Conservation (phyloP, 495 filamentous ascomycete species). For the Cenococcum geophilum region DNA sequence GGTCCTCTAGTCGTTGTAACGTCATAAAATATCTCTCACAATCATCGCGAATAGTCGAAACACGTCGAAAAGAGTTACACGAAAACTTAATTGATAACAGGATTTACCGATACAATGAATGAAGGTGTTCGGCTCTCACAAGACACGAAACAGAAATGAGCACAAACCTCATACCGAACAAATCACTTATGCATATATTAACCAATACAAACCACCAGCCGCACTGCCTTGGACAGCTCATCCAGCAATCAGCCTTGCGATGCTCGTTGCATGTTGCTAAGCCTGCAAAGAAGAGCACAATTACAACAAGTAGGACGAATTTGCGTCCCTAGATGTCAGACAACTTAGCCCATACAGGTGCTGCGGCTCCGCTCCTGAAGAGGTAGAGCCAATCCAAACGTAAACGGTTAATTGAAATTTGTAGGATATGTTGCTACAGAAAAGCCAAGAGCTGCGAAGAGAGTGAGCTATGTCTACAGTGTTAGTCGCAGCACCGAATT, state of each 20-base stretch:
- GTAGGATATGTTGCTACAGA: conserved; percentile 7
- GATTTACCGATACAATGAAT: no score
- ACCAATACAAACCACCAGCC: conserved; percentile 75
- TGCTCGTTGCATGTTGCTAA: conserved; percentile 58
- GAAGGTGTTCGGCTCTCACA: no score
- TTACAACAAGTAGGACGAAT: conserved; percentile 65
- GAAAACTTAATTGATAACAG: no score
- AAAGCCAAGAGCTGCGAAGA: conserved; percentile 37
- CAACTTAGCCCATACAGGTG: conserved; percentile 72
- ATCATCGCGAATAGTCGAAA: no score
- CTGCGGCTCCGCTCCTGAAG: conserved; percentile 62
- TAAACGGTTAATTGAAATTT: conserved; percentile 47
- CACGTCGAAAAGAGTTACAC: no score
- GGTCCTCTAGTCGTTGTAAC: no score
- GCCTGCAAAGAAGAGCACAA: conserved; percentile 66
- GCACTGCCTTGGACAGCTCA: conserved; percentile 78
- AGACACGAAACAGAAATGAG: no score
- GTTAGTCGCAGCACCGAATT: background rate
- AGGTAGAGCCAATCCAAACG: conserved; percentile 52
- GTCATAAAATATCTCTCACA: no score
- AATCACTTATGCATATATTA: conserved; percentile 75
- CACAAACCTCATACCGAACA: conserved; percentile 58
- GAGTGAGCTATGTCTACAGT: conserved; percentile 25
- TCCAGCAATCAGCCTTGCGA: conserved; percentile 71
- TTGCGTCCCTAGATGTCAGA: conserved; percentile 86